Evolutionary conservation across 2,329 filamentous ascomycete species (phyloP).

Genomic region (Colletotrichum aenigma): DNA sequence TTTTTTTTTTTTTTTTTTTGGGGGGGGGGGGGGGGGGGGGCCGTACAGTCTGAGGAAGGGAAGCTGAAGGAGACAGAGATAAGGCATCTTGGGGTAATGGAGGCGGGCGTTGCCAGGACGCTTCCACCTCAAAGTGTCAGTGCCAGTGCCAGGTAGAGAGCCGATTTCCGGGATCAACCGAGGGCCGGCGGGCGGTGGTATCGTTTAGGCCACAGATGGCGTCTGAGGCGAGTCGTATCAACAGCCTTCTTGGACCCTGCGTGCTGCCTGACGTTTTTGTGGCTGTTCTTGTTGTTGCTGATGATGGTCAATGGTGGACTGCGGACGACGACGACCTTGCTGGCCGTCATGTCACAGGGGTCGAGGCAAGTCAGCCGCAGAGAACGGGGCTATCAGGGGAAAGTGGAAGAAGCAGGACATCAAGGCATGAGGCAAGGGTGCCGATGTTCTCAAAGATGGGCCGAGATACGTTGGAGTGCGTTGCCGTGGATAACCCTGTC

Average conservation of each 20-base stretch:
- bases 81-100: not conserved
- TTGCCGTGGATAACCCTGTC: not conserved
- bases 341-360: not conserved
- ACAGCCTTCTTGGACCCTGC: not conserved
- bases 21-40: too few relatives aligned
- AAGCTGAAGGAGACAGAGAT: not conserved
- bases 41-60: not conserved
- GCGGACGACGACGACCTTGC: not conserved
- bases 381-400: not conserved
- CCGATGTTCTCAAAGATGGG: not conserved
- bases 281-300: not conserved
- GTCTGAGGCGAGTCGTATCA: not conserved
- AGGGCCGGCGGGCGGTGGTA: not conserved
- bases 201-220: not conserved
- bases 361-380: not conserved
- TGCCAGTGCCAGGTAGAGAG: not conserved
- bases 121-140: not conserved
- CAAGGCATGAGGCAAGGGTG: not conserved
- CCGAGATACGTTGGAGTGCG: not conserved
- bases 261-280: not conserved
- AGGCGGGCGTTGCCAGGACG: not conserved
- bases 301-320: not conserved
- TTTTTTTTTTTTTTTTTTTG: too few relatives aligned
- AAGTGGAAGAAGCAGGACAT: not conserved
- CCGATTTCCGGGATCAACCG: not conserved